Base-by-base conservation (phyloP, 2,329 filamentous ascomycete genomes). In the Colletotrichum spaethianum region DNA sequence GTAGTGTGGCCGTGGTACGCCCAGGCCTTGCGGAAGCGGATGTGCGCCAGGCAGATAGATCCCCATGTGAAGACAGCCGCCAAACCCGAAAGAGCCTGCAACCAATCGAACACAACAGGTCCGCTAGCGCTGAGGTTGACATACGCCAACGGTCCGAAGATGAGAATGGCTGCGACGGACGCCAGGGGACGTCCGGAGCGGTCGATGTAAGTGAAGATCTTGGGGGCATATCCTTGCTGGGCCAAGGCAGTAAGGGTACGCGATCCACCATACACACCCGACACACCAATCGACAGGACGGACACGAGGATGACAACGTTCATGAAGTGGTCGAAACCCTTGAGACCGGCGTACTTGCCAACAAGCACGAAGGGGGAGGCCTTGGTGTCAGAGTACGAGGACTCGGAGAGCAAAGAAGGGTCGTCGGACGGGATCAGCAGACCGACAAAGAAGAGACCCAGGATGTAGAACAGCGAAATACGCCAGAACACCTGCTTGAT, bases 401-500 rank as follows among this genome's bases (percentile, higher is more conserved):
- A 82, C 38, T 81, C 80, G 31, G 78, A 79, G 36, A 89, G 82
- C 14, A 91, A 83, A n/a, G 80, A 79, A 0, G 76, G 66, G 75
- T 88, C 86, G 31, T 82, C 78, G 26, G 83, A 82, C 57, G 81
- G 80, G 69, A 87, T 79, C 7, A 87, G 77, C 11, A 88, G 79
- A 20, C 86, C 85, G 56, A 87, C 82, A 53, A 86, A 84, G 72
- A 84, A 84, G 26, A 87, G 82, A 31, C 85, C 85, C 0, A 88
- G 74, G 40, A 87, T 79, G 75, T 87, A 88, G 76, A 87, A 87
- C 71, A 87, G 78, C 20, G 84, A 84, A 74, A 87, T 86, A 78
- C 86, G 84, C 85, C 85, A 87, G 75, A 87, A 87, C 33, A 87
- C 93, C 81, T 96, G 93, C 84, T 95, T 96, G 76, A 95, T 90